Conservation (phyloP, 1,284 basidiomycete species). For the Fomitopsis betulina region DNA sequence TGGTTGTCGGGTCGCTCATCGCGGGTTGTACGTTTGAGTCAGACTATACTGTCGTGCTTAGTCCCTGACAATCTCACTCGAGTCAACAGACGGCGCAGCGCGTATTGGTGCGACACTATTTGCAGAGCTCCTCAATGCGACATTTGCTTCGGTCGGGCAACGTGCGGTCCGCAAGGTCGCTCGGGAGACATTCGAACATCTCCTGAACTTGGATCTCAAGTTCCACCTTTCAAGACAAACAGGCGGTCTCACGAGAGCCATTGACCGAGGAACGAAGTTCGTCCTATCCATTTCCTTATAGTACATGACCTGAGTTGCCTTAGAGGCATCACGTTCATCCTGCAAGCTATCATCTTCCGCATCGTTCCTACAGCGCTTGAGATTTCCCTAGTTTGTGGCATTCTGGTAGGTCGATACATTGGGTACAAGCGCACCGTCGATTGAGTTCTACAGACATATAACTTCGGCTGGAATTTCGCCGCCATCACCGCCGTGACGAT, state of each 20-base stretch:
- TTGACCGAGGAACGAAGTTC: constrained; percentile 96
- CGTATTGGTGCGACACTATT: constrained; percentile 89
- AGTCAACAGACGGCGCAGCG: constrained; percentile 76
- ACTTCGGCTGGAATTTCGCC: constrained; percentile 97
- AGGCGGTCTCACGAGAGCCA: constrained; percentile 92
- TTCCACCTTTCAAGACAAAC: constrained; percentile 96
- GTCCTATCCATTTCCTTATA: constrained; percentile 16
- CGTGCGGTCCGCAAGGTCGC: constrained; percentile 93
- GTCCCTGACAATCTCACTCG: not conserved
- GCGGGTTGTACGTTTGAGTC: constrained; percentile 72
- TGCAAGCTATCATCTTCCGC: constrained; percentile 93
- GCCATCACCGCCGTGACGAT: constrained; percentile 86
- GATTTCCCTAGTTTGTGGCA: constrained; percentile 96
- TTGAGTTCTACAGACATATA: constrained; percentile 66
- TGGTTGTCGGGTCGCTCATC: constrained; percentile 85
- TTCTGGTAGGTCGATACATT: constrained; percentile 57
- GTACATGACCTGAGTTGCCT: not conserved
- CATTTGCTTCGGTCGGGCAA: constrained; percentile 96
- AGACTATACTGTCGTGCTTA: not conserved
- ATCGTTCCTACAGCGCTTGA: constrained; percentile 95
- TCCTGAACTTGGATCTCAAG: constrained; percentile 86
- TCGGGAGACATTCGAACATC: constrained; percentile 88
- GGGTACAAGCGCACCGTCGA: not conserved
- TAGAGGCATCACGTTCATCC: constrained; percentile 94
- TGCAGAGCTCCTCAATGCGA: constrained; percentile 90